Percentiles rank a stretch among this genome's conserved stretches.
Conservation (phyloP, 2,329 filamentous ascomycete genomes). For the Sporothrix brunneoviolacea region DNA sequence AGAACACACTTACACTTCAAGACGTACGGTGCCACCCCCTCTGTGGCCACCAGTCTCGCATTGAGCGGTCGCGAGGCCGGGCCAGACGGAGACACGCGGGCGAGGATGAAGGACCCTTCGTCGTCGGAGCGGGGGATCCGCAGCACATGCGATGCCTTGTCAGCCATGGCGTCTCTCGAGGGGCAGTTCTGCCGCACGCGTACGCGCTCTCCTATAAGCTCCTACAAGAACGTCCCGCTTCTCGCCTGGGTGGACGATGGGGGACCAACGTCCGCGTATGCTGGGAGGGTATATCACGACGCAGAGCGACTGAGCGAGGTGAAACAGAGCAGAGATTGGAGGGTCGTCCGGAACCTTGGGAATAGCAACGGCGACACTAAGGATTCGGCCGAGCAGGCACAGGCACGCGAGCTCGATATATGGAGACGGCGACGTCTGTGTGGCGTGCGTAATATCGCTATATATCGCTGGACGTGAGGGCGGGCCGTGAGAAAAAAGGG, state of each 20-base stretch:
- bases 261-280: too few relatives aligned
- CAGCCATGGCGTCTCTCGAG: conserved; percentile 4
- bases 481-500: background rate
- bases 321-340: conserved; percentile 13
- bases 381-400: background rate
- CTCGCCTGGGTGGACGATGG: too few relatives aligned
- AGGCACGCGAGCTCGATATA: background rate
- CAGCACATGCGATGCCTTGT: conserved; percentile 36
- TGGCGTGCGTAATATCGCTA: conserved; percentile 4
- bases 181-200: background rate
- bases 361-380: background rate
- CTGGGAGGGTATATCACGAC: background rate
- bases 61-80: conserved; percentile 46
- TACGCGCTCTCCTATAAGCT: background rate
- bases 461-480: conserved; percentile 3
- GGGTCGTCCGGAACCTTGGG: conserved; percentile 2
- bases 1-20: conserved; percentile 49
- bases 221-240: too few relatives aligned
- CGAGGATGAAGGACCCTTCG: conserved; percentile 49
- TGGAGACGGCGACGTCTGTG: conserved; percentile 4
- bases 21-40: conserved; percentile 55
- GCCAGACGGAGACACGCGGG: conserved; percentile 49
- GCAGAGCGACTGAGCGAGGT: background rate
- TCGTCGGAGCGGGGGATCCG: conserved; percentile 51
- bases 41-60: conserved; percentile 61